Percentiles rank a stretch among this genome's conserved stretches.
These are phyloP conservation scores for Thalassiosira mediterranea DNA, from an alignment of 352 stramenopile species.

Conservation along the genomic window DNA sequence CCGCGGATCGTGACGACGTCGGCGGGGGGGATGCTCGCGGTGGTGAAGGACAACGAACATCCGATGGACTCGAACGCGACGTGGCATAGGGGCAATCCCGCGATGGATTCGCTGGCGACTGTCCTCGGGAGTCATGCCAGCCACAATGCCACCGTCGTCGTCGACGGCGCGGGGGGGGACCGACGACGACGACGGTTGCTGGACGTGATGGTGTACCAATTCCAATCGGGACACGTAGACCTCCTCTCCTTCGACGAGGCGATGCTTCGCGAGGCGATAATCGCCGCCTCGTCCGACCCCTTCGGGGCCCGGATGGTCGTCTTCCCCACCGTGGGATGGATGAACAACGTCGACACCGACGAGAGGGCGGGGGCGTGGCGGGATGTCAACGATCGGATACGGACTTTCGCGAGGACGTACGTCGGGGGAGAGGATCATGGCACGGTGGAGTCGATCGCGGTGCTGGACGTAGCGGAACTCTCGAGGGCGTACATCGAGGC, in stretches of 20 bases:
- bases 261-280: slow-evolving; percentile 1
- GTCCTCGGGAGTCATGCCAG: neutral
- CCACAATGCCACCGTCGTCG: neutral
- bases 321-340: slow-evolving; percentile 11
- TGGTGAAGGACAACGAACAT: slow-evolving; percentile 15
- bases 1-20: slow-evolving; percentile 7
- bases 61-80: slow-evolving; percentile 13
- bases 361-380: slow-evolving; percentile 1
- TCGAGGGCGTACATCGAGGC: slow-evolving; percentile 9
- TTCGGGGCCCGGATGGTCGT: slow-evolving; percentile 1
- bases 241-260: slow-evolving; percentile 3
- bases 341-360: too few species aligned
- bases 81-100: neutral
- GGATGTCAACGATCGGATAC: slow-evolving; percentile 16
- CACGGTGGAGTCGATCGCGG: neutral
- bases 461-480: slow-evolving; percentile 12
- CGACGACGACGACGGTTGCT: too few species aligned
- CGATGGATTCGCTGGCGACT: neutral
- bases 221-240: slow-evolving; percentile 16
- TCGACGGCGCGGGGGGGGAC: neutral
- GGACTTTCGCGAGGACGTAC: slow-evolving; percentile 13
- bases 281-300: neutral
- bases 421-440: neutral
- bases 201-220: slow-evolving; percentile 14
- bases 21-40: neutral